A percentile compares a stretch with the other conserved stretches of the same genome.
Conservation (phyloP, 768 basidiomycete species). For the Russula sp. region DNA sequence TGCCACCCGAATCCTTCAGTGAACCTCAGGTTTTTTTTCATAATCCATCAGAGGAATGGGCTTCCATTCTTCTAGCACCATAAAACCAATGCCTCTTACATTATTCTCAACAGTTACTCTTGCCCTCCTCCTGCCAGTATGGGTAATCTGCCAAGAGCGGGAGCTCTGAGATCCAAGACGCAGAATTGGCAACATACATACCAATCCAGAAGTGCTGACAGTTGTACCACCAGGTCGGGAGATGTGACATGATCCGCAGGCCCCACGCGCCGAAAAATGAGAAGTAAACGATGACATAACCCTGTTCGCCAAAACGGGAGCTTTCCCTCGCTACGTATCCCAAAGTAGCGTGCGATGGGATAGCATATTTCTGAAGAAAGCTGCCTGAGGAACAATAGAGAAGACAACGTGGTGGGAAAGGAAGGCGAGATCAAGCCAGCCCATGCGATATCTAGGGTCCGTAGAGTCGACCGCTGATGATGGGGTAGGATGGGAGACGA, state of each 20-base stretch:
- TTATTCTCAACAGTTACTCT: no score
- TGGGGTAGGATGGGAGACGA: conserved; percentile 57
- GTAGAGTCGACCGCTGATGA: conserved; percentile 36
- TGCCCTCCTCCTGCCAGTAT: no score
- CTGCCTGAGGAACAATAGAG: conserved; percentile 75
- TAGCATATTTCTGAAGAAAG: conserved; percentile 55
- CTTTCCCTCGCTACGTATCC: conserved; percentile 60
- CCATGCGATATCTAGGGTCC: conserved; percentile 63
- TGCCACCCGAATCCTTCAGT: no score
- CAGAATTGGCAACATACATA: conserved; percentile 24
- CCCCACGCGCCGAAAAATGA: conserved; percentile 64
- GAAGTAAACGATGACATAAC: conserved; percentile 83
- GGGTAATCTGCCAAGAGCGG: conserved; percentile 59
- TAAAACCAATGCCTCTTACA: no score
- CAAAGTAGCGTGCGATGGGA: conserved; percentile 62
- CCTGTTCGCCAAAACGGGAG: conserved; percentile 88
- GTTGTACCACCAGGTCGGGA: conserved; percentile 82
- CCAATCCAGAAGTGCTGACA: conserved; percentile 84
- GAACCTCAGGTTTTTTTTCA: no score
- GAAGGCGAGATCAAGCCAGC: conserved; percentile 70
- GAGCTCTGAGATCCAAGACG: neutral
- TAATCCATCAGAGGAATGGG: no score
- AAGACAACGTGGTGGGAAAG: conserved; percentile 75
- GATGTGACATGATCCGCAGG: conserved; percentile 66
- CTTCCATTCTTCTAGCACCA: no score